Base-by-base conservation (phyloP, 495 filamentous ascomycete species). In the Neohortaea acidophila region DNA sequence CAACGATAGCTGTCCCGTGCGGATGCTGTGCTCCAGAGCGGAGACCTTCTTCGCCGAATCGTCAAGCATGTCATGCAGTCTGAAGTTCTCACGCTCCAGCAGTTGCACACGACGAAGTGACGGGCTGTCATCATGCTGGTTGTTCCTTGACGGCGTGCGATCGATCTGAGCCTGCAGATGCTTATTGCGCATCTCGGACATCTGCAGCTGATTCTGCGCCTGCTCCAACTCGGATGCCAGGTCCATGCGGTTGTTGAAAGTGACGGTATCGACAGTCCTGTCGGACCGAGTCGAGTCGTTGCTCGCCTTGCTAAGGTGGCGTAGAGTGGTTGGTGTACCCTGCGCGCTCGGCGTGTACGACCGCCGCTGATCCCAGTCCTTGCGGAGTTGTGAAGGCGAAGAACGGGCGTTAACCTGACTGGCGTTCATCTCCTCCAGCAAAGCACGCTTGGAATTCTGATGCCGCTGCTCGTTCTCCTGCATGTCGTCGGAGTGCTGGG, bases 1-100 rank as follows among this genome's bases (percentile, higher is more conserved):
- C 25, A 94, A 61, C 9, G 83, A 85, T 11, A 97, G 66, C 51
- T 94, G 79, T n/a, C 89, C 91, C 20, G 75, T 79, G 27, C 74
- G 80, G 35, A 96, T 75, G 26, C 75, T 81, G 51, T 81, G 82
- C 58, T 96, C 89, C 18, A 97, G 61, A 1, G 79, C 71, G 4
- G 89, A 93, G 15, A 94, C 80, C 59, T 93, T 93, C 66, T 86
- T 85, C 6, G 81, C 66, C 2, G 89, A 94, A 53, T 94, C 84
- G 55, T 97, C 89, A 4, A 97, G 77, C 66, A 91, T 79, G 44
- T 94, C 85, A 49, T 97, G 87, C 12, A 97, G 69, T 38, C 87
- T 73, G 55, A 68, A 83, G 59, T 97, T 97, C 44, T 81, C 89
- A 43, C 84, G 77, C 55, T 96, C 87, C 11, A 97, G 66, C 55